Percentiles rank a stretch among this genome's conserved stretches.
These are phyloP conservation scores for Mycena vulgaris DNA, from an alignment of 768 basidiomycete species.

Conservation along the genomic window DNA sequence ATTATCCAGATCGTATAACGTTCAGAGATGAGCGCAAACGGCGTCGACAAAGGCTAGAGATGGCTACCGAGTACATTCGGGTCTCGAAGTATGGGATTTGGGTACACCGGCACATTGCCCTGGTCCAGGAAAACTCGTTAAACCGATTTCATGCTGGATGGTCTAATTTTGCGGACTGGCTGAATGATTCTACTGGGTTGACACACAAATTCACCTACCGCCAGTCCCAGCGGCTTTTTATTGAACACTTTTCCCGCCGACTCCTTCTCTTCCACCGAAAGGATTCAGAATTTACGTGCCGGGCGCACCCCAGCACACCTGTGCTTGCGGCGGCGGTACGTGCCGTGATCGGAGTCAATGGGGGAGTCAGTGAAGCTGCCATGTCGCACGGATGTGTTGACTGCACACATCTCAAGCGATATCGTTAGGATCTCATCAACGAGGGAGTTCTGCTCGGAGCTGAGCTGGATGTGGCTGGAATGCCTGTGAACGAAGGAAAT, in stretches of 20 bases:
- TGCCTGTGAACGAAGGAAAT: not conserved
- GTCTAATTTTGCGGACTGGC: constrained; percentile 46
- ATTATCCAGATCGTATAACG: no score
- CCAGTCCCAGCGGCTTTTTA: no score
- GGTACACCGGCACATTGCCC: no score
- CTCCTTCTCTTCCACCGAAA: constrained; percentile 39
- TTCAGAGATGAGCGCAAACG: not conserved
- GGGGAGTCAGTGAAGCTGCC: constrained; percentile 20
- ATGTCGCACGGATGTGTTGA: constrained; percentile 18
- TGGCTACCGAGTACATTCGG: no score
- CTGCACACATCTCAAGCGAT: constrained; percentile 23
- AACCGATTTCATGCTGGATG: constrained; percentile 45
- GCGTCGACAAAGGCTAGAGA: not conserved
- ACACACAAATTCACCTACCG: constrained; percentile 35
- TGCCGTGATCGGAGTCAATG: constrained; percentile 33
- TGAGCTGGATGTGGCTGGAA: constrained; percentile 4
- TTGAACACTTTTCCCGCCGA: no score
- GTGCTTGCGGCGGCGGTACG: constrained; percentile 29
- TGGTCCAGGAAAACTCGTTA: constrained; percentile 44
- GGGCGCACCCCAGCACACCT: constrained; percentile 35
- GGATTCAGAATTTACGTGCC: constrained; percentile 27
- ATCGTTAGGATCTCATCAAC: not conserved
- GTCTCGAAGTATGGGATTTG: constrained; percentile 44
- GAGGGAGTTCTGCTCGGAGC: constrained; percentile 13
- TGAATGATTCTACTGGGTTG: constrained; percentile 38